A percentile compares a stretch with the other conserved stretches of the same genome.
phyloP scores from a whole-genome alignment of 768 basidiomycete species.

The Russula ochroleuca region DNA sequence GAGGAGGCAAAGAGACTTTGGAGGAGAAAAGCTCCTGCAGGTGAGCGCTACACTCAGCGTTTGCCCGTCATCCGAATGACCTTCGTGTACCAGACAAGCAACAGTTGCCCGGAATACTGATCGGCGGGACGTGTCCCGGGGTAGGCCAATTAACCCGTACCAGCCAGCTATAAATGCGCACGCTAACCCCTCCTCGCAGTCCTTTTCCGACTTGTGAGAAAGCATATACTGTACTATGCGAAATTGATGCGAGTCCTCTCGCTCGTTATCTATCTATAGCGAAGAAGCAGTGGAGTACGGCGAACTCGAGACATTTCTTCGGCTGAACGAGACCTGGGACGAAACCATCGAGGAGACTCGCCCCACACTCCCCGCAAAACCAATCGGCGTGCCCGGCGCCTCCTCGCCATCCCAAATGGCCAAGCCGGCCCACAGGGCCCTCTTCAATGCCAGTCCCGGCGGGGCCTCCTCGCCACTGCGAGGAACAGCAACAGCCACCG shows the following conservation, averaged over 20 bases:
- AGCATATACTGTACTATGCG: constrained; percentile 12
- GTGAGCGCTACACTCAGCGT: constrained; percentile 36
- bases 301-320: constrained; percentile 67
- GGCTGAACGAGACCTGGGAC: constrained; percentile 68
- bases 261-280: constrained; percentile 36
- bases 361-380: constrained; percentile 50
- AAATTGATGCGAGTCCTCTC: constrained; percentile 11
- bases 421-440: constrained; percentile 66
- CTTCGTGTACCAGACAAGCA: constrained; percentile 57
- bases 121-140: constrained; percentile 72
- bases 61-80: not conserved
- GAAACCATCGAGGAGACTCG: constrained; percentile 54
- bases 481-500: not conserved
- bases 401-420: constrained; percentile 66
- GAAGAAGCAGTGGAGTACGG: constrained; percentile 82
- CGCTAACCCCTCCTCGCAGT: constrained; percentile 39
- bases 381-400: constrained; percentile 80
- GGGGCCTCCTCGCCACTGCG: constrained; percentile 31
- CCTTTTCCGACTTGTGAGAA: constrained; percentile 71
- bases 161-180: not conserved
- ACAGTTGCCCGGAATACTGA: constrained; percentile 77
- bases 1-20: constrained; percentile 74
- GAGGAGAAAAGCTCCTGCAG: constrained; percentile 73
- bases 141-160: constrained; percentile 42
- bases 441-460: constrained; percentile 40